Percentiles rank a stretch among this genome's conserved stretches.
phyloP scores from a whole-genome alignment of 352 stramenopile genomes.

The Phytophthora citricola region DNA sequence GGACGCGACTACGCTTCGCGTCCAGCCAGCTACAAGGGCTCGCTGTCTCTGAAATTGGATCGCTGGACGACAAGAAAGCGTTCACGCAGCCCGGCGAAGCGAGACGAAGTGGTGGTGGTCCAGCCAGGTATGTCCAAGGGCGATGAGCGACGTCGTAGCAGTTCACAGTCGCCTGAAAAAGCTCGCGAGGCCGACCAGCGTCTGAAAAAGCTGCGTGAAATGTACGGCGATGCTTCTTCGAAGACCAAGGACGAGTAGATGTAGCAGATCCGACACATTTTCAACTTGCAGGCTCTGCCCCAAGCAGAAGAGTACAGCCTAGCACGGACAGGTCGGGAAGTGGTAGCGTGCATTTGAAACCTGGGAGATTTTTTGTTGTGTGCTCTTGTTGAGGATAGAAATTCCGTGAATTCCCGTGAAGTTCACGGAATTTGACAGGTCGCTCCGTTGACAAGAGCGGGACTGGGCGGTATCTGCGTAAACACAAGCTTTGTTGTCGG shows the following conservation, averaged over 20 bases:
- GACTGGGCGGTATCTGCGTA: background rate
- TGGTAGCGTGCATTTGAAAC: conserved; percentile 8
- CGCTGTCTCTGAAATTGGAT: conserved; percentile 91
- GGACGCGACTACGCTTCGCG: conserved; percentile 92
- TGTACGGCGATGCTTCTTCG: conserved; percentile 84
- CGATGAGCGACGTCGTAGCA: conserved; percentile 27
- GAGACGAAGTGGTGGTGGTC: conserved; percentile 54
- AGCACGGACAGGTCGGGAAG: conserved; percentile 3
- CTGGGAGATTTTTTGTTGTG: background rate
- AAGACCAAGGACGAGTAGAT: conserved; percentile 39
- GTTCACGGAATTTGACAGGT: no score
- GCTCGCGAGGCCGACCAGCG: conserved; percentile 63
- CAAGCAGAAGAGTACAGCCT: conserved; percentile 10
- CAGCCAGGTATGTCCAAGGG: conserved; percentile 43
- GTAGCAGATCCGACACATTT: background rate
- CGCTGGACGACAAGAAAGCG: conserved; percentile 82
- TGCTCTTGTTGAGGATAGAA: no score
- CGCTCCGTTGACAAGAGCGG: conserved; percentile 13
- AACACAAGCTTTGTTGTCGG: conserved; percentile 8
- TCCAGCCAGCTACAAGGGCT: conserved; percentile 93
- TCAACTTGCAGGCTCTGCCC: background rate
- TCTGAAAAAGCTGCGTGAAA: conserved; percentile 71
- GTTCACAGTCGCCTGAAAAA: conserved; percentile 40
- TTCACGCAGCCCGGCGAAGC: conserved; percentile 72
- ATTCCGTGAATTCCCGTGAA: no score